phyloP scores from a whole-genome alignment of 257 asterid species.

The Solanum pennellii region DNA sequence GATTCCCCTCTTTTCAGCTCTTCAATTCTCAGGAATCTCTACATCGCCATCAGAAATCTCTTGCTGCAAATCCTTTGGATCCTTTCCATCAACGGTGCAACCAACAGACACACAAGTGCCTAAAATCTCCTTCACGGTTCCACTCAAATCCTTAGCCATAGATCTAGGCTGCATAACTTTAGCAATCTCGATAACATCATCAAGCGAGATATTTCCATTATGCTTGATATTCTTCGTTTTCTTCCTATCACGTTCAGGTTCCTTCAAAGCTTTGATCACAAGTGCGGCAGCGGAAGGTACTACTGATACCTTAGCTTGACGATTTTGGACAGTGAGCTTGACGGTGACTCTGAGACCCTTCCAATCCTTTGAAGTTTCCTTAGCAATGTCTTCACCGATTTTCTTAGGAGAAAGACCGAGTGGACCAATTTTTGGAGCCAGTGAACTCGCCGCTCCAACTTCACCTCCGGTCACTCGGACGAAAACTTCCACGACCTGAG shows the following conservation, averaged over 20 bases:
- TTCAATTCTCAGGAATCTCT: conserved; percentile 38
- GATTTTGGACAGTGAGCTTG: conserved; percentile 57
- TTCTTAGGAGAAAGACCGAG: conserved; percentile 65
- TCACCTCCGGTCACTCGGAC: conserved; percentile 73
- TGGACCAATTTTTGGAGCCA: conserved; percentile 75
- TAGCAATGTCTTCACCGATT: conserved; percentile 66
- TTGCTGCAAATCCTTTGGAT: conserved; percentile 66
- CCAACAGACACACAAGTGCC: conserved; percentile 78
- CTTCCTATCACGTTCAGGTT: conserved; percentile 65
- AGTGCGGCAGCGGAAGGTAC: conserved; percentile 69
- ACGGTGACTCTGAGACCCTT: conserved; percentile 64
- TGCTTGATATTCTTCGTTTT: conserved; percentile 61
- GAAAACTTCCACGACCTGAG: conserved; percentile 60
- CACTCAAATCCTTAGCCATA: conserved; percentile 61
- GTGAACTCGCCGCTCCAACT: conserved; percentile 65
- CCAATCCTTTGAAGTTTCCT: conserved; percentile 68
- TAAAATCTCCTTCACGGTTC: conserved; percentile 65
- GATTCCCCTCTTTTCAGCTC: background rate
- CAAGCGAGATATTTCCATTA: conserved; percentile 47
- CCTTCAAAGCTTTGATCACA: conserved; percentile 70
- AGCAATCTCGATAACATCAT: conserved; percentile 55
- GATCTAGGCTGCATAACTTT: conserved; percentile 48
- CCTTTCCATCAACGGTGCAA: conserved; percentile 67
- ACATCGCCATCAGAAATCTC: conserved; percentile 58
- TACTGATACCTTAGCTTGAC: conserved; percentile 57